Conservation (phyloP, 2,329 filamentous ascomycete genomes). For the Fusarium sp. region DNA sequence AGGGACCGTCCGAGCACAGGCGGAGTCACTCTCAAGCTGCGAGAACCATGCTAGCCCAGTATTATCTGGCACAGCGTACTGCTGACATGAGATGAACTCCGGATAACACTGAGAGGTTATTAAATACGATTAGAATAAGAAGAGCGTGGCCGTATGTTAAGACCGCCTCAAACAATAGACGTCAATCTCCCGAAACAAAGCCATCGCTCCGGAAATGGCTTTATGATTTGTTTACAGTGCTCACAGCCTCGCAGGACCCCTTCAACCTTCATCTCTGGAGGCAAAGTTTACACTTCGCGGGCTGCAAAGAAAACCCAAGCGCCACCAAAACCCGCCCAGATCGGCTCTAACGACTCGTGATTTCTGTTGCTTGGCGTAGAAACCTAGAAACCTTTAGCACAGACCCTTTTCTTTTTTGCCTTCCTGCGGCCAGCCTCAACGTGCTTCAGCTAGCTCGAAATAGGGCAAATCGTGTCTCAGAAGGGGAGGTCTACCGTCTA, state of each 20-base stretch:
- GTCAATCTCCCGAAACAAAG: not conserved
- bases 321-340: constrained; percentile 37
- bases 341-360: constrained; percentile 27
- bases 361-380: constrained; percentile 5
- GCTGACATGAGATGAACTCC: constrained; percentile 25
- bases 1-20: constrained; percentile 34
- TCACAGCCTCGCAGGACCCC: constrained; percentile 21
- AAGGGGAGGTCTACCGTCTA: too few relatives aligned
- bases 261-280: constrained; percentile 14
- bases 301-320: constrained; percentile 26
- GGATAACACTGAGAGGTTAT: not conserved
- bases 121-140: too few relatives aligned
- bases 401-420: constrained; percentile 22
- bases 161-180: constrained; percentile 12
- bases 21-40: constrained; percentile 17
- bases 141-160: not conserved
- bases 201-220: not conserved
- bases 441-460: constrained; percentile 18
- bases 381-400: constrained; percentile 36
- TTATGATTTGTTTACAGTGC: constrained; percentile 6
- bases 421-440: constrained; percentile 5
- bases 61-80: constrained; percentile 20
- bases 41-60: constrained; percentile 18
- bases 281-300: constrained; percentile 36
- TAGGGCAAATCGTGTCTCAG: constrained; percentile 37